A percentile compares a stretch with the other conserved stretches of the same genome.
phyloP scores from a whole-genome alignment of 1,139 yeast species.

The Maudiozyma humilis region DNA sequence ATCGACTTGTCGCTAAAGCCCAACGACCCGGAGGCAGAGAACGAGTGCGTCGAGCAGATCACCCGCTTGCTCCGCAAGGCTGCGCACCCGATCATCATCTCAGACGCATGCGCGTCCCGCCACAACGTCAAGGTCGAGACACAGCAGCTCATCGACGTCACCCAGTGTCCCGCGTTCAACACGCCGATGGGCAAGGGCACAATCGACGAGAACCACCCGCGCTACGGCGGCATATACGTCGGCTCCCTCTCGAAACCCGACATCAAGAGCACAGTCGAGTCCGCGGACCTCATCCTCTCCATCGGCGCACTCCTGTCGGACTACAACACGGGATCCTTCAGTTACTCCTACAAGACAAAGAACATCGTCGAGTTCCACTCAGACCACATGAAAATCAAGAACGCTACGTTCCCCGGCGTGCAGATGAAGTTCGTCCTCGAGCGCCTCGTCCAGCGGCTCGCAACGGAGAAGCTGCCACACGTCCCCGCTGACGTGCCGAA shows the following conservation, averaged over 20 bases:
- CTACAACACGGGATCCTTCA: conserved; percentile 84
- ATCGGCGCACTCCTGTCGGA: conserved; percentile 80
- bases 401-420: conserved; percentile 68
- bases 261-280: conserved; percentile 67
- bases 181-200: conserved; percentile 88
- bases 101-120: conserved; percentile 80
- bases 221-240: conserved; percentile 80
- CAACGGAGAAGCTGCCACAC: conserved; percentile 35
- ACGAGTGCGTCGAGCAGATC: conserved; percentile 56
- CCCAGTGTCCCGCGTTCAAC: conserved; percentile 75
- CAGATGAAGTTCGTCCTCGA: conserved; percentile 66
- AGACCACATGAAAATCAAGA: conserved; percentile 67
- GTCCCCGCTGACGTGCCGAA: conserved; percentile 42
- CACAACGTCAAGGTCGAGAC: conserved; percentile 61
- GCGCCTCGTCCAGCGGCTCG: conserved; percentile 38
- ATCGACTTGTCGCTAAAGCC: conserved; percentile 52
- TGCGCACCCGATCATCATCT: conserved; percentile 60
- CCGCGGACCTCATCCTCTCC: conserved; percentile 66
- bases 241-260: conserved; percentile 71
- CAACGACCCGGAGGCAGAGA: conserved; percentile 62
- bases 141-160: conserved; percentile 48
- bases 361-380: conserved; percentile 84
- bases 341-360: conserved; percentile 69
- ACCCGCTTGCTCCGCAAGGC: conserved; percentile 46
- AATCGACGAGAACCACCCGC: conserved; percentile 60